Percentiles rank a stretch among this genome's conserved stretches.
These are phyloP conservation scores for Moringa oleifera DNA, from an alignment of 345 rosid species.

Conservation along the genomic window DNA sequence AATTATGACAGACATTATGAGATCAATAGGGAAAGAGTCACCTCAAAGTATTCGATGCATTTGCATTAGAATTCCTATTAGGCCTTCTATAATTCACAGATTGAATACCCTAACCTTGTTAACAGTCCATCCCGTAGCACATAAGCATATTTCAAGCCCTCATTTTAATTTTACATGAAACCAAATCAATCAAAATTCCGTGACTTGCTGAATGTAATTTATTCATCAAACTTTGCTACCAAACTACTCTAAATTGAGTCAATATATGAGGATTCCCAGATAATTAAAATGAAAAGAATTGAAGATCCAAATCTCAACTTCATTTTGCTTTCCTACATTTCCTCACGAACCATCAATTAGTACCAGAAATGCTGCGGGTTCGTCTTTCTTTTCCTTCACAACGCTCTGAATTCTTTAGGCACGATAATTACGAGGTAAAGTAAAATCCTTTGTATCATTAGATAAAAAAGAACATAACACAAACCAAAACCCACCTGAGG, in stretches of 20 bases:
- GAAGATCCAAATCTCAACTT: neutral
- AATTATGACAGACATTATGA: too few relatives aligned
- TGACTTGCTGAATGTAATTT: neutral
- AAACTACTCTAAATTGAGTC: neutral
- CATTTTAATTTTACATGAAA: too few relatives aligned
- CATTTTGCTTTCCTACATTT: neutral
- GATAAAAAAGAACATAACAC: neutral
- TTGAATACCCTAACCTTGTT: neutral
- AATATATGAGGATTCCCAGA: neutral
- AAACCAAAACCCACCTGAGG: constrained; percentile 32
- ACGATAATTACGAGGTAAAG: neutral
- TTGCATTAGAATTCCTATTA: too few relatives aligned
- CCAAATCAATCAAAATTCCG: neutral
- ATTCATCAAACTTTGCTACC: neutral
- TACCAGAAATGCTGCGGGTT: neutral
- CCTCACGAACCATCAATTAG: neutral
- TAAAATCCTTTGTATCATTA: neutral
- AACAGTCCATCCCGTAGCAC: neutral
- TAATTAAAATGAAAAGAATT: neutral
- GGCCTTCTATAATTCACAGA: too few relatives aligned
- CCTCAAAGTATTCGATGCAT: neutral
- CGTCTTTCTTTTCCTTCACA: too few relatives aligned
- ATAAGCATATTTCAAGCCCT: neutral
- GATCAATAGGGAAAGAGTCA: neutral
- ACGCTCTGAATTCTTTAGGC: too few relatives aligned